These are phyloP conservation scores for Bryoerythrophyllum caledonicum DNA, from an alignment of 225 moss, liverwort and hornwort genomes.

Conservation along the genomic window DNA sequence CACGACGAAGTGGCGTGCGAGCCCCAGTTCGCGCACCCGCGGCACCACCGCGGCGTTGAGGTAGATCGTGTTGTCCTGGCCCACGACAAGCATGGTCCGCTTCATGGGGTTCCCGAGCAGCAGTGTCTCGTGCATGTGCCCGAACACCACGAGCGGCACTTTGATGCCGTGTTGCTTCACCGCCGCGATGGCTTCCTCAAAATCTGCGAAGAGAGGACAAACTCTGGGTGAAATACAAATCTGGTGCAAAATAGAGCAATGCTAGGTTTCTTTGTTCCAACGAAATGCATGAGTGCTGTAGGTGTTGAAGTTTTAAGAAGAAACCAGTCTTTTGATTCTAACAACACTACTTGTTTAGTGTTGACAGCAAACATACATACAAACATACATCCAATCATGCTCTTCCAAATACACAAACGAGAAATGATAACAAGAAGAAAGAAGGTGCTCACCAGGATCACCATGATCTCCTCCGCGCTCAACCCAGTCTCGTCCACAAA, in stretches of 20 bases:
- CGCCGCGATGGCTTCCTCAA: constrained; percentile 62
- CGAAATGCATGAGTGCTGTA: no score
- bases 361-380: not conserved
- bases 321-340: no score
- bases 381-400: not conserved
- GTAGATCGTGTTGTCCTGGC: constrained; percentile 64
- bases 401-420: not conserved
- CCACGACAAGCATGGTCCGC: constrained; percentile 77
- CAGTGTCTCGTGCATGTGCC: constrained; percentile 86
- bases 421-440: constrained; percentile 6
- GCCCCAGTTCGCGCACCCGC: constrained; percentile 50
- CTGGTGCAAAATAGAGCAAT: no score
- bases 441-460: constrained; percentile 66
- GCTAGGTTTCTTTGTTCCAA: no score
- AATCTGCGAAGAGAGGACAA: constrained; percentile 35
- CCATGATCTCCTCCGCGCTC: constrained; percentile 76
- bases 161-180: constrained; percentile 57
- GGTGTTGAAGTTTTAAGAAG: no score
- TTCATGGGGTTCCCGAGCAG: constrained; percentile 15
- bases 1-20: constrained; percentile 76
- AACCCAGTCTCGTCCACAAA: constrained; percentile 86
- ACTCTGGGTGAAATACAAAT: no score
- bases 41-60: constrained; percentile 96
- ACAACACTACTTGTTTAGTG: no score
- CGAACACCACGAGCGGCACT: constrained; percentile 87